Evolutionary conservation across 345 rosid species (phyloP).

Genomic region (Bruguiera parviflora): DNA sequence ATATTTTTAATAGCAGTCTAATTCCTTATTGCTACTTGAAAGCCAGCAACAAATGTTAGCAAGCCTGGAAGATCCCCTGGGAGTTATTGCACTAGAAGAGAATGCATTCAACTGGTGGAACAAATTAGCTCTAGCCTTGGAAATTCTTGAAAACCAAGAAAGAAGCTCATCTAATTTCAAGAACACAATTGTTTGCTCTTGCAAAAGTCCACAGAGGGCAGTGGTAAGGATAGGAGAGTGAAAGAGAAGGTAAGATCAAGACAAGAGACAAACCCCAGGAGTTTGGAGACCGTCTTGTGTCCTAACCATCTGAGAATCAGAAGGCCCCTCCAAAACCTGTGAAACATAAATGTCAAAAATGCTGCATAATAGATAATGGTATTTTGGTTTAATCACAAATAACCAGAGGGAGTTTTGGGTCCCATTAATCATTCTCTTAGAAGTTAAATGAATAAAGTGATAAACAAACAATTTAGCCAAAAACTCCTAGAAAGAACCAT

Average conservation of each 20-base stretch:
- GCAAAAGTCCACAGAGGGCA: background rate
- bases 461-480: background rate
- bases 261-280: conserved; percentile 60
- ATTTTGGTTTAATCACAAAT: background rate
- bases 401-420: background rate
- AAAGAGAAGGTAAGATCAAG: background rate
- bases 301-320: conserved; percentile 40
- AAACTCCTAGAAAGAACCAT: background rate
- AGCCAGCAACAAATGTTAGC: no score
- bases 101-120: no score
- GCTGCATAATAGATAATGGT: background rate
- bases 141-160: background rate
- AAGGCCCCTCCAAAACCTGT: conserved; percentile 59
- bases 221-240: background rate
- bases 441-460: background rate
- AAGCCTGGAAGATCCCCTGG: no score
- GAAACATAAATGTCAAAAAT: conserved; percentile 13
- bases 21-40: no score
- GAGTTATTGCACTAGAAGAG: no score
- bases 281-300: conserved; percentile 56
- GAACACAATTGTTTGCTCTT: background rate
- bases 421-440: background rate
- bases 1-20: no score
- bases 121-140: background rate
- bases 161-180: background rate